phyloP scores from a whole-genome alignment of 768 basidiomycete genomes.

The Trametes cubensis region DNA sequence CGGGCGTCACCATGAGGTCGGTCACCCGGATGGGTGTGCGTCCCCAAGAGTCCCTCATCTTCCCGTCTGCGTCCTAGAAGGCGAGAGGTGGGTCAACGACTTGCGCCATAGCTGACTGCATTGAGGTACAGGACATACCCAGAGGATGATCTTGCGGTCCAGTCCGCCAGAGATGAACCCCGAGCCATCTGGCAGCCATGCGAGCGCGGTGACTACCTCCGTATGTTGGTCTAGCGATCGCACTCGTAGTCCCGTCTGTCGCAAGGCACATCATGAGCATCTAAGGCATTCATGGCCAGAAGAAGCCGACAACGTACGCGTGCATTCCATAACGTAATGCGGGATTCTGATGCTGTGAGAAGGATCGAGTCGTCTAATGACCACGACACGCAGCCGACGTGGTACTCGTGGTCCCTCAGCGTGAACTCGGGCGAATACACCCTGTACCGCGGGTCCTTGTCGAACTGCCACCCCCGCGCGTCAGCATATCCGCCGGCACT shows the following conservation, averaged over 20 bases:
- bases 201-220: constrained; percentile 83
- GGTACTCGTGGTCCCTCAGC: constrained; percentile 75
- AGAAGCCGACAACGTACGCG: constrained; percentile 55
- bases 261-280: constrained; percentile 9
- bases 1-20: constrained; percentile 86
- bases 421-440: constrained; percentile 63
- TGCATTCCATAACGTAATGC: constrained; percentile 88
- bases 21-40: constrained; percentile 77
- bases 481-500: constrained; percentile 20
- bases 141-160: constrained; percentile 80
- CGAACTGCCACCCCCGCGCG: constrained; percentile 37
- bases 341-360: constrained; percentile 79
- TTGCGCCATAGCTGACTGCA: neutral
- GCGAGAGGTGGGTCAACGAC: constrained; percentile 1
- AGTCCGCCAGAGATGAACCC: constrained; percentile 90
- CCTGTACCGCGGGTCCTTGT: constrained; percentile 51
- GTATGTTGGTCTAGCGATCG: constrained; percentile 69
- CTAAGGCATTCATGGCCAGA: neutral
- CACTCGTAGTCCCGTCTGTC: constrained; percentile 74
- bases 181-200: constrained; percentile 86
- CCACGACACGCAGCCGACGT: constrained; percentile 88
- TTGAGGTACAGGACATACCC: constrained; percentile 54
- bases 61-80: constrained; percentile 73
- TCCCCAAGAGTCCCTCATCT: constrained; percentile 68
- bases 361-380: constrained; percentile 86